Evolutionary conservation across 1,139 yeast genomes (phyloP).

Genomic region (Saccharomyces hybrid): DNA sequence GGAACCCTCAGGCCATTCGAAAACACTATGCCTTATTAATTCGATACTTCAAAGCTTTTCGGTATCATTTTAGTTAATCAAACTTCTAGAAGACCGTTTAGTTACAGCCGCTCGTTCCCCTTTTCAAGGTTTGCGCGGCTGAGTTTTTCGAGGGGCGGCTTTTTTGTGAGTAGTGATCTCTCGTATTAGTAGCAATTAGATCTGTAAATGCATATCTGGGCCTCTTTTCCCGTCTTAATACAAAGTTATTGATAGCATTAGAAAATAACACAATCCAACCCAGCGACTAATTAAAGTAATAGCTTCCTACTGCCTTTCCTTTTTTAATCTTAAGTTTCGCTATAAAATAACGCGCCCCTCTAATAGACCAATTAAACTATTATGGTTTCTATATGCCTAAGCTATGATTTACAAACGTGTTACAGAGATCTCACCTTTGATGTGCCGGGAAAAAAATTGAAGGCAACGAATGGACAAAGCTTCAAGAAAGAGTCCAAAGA

Average conservation of each 20-base stretch:
- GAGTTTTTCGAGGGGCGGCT: not conserved
- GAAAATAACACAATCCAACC: not conserved
- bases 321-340: not conserved
- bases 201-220: not conserved
- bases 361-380: not conserved
- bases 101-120: not conserved
- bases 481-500: not conserved
- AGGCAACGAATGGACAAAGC: not conserved
- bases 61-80: not conserved
- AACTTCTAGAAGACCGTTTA: not conserved
- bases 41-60: not conserved
- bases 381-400: not conserved
- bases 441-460: not conserved
- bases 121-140: not conserved
- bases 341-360: not conserved
- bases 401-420: not conserved
- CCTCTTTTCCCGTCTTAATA: not conserved
- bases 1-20: no score
- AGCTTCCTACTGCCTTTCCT: not conserved
- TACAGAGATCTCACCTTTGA: not conserved
- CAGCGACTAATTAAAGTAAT: not conserved
- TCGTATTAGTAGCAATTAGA: not conserved
- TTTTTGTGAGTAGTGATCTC: not conserved
- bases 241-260: not conserved
- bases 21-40: not conserved